These are phyloP conservation scores for Pterocarpus macrocarpus DNA, from an alignment of 306 rosid genomes.

Conservation along the genomic window DNA sequence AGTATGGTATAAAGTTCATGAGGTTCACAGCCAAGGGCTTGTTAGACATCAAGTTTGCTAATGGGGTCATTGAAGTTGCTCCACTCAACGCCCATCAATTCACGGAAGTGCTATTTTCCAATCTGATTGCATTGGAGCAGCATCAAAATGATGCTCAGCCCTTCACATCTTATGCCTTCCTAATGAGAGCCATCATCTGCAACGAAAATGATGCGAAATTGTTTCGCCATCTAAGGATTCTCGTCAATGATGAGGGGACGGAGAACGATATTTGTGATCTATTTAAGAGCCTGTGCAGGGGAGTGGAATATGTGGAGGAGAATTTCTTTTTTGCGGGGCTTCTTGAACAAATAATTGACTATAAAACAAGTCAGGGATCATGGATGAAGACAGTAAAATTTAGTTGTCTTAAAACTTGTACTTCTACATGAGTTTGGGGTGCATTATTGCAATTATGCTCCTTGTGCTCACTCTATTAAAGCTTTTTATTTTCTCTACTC, in stretches of 20 bases:
- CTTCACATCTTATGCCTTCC: constrained; percentile 60
- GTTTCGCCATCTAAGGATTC: constrained; percentile 43
- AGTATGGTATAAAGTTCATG: constrained; percentile 57
- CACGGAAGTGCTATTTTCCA: constrained; percentile 51
- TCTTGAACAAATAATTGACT: constrained; percentile 41
- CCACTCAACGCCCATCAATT: constrained; percentile 34
- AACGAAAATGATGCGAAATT: constrained; percentile 52
- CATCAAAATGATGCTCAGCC: constrained; percentile 45
- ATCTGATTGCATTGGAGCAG: constrained; percentile 66
- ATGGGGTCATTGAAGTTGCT: constrained; percentile 63
- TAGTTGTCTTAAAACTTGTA: neutral
- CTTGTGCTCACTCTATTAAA: constrained; percentile 48
- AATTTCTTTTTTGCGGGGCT: constrained; percentile 53
- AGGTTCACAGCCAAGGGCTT: constrained; percentile 45
- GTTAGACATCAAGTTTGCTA: constrained; percentile 56
- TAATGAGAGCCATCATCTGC: constrained; percentile 50
- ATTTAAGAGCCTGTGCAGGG: constrained; percentile 43
- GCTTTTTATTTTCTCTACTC: constrained; percentile 50
- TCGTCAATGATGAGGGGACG: constrained; percentile 17
- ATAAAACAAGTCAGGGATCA: constrained; percentile 20
- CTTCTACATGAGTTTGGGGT: constrained; percentile 7
- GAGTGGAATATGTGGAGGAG: constrained; percentile 19
- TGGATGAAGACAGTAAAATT: constrained; percentile 31
- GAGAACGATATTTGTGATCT: constrained; percentile 38
- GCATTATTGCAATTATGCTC: constrained; percentile 34